Conservation (phyloP, 768 basidiomycete species). For the Boletus reticulatus region DNA sequence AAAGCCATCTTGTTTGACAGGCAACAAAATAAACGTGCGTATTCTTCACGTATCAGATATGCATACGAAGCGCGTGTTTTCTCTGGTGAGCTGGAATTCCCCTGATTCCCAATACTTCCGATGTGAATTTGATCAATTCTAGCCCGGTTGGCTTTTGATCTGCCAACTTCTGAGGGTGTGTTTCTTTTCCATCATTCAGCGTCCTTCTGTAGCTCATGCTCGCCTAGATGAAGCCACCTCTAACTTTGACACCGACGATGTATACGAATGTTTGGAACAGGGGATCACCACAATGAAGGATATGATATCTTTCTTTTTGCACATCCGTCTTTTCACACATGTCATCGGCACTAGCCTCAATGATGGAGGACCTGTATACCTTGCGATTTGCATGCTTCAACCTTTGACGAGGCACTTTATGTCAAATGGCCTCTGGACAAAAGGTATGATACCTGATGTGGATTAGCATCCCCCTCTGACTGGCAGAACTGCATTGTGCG, state of each 20-base stretch:
- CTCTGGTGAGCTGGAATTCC: constrained; percentile 4
- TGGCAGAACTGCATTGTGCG: background rate
- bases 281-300: constrained; percentile 8
- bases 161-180: constrained; percentile 23
- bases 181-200: background rate
- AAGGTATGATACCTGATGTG: constrained; percentile 6
- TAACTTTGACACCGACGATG: background rate
- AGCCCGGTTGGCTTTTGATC: constrained; percentile 21
- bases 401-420: background rate
- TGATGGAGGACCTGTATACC: constrained; percentile 20
- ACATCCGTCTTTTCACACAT: constrained; percentile 18
- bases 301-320: constrained; percentile 19
- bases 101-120: background rate
- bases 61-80: constrained; percentile 21
- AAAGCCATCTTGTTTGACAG: background rate
- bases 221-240: constrained; percentile 3
- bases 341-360: constrained; percentile 15
- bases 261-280: constrained; percentile 12
- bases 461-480: background rate
- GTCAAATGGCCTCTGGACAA: constrained; percentile 17
- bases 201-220: background rate
- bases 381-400: constrained; percentile 20
- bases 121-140: background rate
- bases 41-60: constrained; percentile 20
- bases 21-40: background rate